Percentiles rank a stretch among this genome's conserved stretches.
Conservation (phyloP, 2,329 filamentous ascomycete species). For the Alternaria hordeiaustralica region DNA sequence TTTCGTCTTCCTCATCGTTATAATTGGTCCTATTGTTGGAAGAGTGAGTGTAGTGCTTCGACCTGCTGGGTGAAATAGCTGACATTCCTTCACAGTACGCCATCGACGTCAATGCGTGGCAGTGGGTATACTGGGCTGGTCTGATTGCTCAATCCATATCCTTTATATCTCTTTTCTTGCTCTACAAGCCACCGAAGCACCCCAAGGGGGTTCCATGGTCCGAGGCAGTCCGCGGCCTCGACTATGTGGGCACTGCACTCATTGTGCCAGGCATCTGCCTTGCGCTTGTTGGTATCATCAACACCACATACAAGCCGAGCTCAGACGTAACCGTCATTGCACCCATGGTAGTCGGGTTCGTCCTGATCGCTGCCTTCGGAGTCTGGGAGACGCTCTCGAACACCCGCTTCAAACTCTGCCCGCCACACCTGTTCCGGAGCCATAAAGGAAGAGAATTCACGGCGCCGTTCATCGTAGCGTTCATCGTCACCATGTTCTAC, state of each 20-base stretch:
- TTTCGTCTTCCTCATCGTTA: slow-evolving; percentile 50
- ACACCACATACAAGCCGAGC: slow-evolving; percentile 35
- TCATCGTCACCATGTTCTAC: slow-evolving; percentile 62
- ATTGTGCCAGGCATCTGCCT: slow-evolving; percentile 38
- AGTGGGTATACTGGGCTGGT: slow-evolving; percentile 33
- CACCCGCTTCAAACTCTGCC: slow-evolving; percentile 44
- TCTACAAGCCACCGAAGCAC: slow-evolving; percentile 36
- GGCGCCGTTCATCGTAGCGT: slow-evolving; percentile 54
- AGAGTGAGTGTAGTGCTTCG: not conserved
- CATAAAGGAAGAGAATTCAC: slow-evolving; percentile 57
- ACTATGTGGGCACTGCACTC: slow-evolving; percentile 40
- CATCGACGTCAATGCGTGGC: slow-evolving; percentile 29
- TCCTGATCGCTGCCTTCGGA: slow-evolving; percentile 39
- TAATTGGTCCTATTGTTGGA: not conserved
- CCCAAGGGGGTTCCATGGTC: slow-evolving; percentile 34
- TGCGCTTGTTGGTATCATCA: slow-evolving; percentile 43
- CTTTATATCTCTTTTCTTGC: slow-evolving; percentile 22
- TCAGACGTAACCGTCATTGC: slow-evolving; percentile 39
- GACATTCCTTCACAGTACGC: slow-evolving; percentile 19
- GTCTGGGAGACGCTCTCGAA: slow-evolving; percentile 44
- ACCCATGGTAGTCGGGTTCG: slow-evolving; percentile 43
- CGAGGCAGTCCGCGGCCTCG: slow-evolving; percentile 37
- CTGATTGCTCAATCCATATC: slow-evolving; percentile 33
- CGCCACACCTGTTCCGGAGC: slow-evolving; percentile 54
- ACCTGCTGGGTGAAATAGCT: not conserved